Evolutionary conservation across 306 rosid genomes (phyloP), one percentile per base, ranked within the genome.

Genomic region (Corylus heterophylla): DNA sequence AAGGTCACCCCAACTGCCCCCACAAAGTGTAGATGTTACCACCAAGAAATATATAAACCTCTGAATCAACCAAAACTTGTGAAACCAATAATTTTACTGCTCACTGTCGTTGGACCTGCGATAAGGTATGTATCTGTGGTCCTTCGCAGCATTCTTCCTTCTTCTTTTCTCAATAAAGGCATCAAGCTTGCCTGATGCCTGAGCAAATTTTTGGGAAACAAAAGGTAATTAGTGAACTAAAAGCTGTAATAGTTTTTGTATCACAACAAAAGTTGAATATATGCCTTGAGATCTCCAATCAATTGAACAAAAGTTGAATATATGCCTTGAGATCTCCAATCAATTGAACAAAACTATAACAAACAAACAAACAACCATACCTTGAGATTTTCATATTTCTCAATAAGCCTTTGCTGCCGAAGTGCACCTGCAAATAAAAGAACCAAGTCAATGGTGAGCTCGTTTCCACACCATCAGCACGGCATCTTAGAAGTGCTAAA

Each of bases 131-230:
- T 78, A 85, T 84, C 85, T 85, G 37, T 83, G 97, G 77, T 94
- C 90, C 88, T 91, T 94, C 4, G 97, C 83, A 52, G 97, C 95
- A 85, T 94, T 94, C 84, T 90, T 94, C 89, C 79, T 87, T 84
- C 97, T 88, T 87, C 80, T 88, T 79, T 89, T 92, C 87, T 89
- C 91, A 49, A 94, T 64, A 74, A 78, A 94, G 54, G 92, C 35
- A 63, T 88, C 91, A 22, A 94, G 97, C 85, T 91, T 91, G 54
- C 97, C 97, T 79, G 97, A 74, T 12, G 86, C 78, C 98, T 91
- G 82, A 77, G 50, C 50, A 42, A 4, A n/a, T 8, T 12, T 12
- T 10, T 13, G 35, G 10, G 62, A 54, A 42, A 4, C 27, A 31
- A 22, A 58, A 55, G 27, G 25, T 22, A 22, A 22, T 22, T 22